Base-by-base conservation (phyloP, 1,284 basidiomycete genomes). In the Tylopilus sp. region DNA sequence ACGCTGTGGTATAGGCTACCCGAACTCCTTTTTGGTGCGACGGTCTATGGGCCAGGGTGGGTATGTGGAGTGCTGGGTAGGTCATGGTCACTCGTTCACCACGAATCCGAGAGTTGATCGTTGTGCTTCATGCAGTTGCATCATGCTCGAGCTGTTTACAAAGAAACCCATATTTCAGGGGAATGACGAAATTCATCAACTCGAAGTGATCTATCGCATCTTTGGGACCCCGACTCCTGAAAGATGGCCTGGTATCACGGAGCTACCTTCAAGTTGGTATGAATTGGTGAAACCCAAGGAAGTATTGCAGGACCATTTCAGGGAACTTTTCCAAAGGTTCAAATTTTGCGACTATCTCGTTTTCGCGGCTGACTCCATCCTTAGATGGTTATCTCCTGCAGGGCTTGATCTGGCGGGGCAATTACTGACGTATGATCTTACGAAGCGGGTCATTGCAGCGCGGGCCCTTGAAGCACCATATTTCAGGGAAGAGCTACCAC, bases 1-100 rank as follows among this genome's bases (percentile, higher is more conserved):
- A 99, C 98, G 18, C 87, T 99, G 55, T 99, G 98, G 98, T 99
- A 99, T 81, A 90, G 98, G 55, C 95, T 96, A 7, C 98, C 97
- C 6, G 98, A 99, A 79, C 84, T 99, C 57, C 82, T 99, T 51
- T 91, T 99, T 70, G 98, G 98, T 22, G 96, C 96, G 57, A 99
- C 98, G 3, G 90, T 96, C 26, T 99, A 99, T 80, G 97, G 97
- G 2, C 92, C 95, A 4, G 98, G 75, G 97, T 99, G n/a, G 98
- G 99, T 76, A 98, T 98, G 91, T 99, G 98, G 98, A 98, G 96
- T 77, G 98, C 97, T 16, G 98, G 98, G 95, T 97, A 80, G 70
- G 61, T 49, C 61, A 16, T 26, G 58, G 51, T 58, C 26, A 51
- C 18, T 60, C 33, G 53, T 8, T 58, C 32, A 41, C 13, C 51